Evolutionary conservation across 805 yeast genomes (phyloP), one percentile per base, ranked within the genome.

Genomic region (Isabelozyma gotoi): DNA sequence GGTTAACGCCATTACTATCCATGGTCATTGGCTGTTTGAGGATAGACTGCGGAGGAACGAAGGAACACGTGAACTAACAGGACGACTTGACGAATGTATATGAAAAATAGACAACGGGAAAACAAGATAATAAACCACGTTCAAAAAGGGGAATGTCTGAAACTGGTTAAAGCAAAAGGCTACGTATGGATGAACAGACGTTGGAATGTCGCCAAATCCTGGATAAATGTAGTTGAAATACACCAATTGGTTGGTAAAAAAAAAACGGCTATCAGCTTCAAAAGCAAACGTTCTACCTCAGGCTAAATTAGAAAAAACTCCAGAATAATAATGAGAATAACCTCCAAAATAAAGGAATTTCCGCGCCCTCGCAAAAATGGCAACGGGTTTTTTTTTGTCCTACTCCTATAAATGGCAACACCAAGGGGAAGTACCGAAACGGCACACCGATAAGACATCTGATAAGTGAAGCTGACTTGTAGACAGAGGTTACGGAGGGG

Each of bases 1-100:
- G 96, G 41, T 73, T 71, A 43, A 84, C 82, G 21, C 91, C 95
- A 48, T 66, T 68, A 24, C 78, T 69, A 54, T 84, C 87, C 89
- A 84, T 84, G 29, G 60, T 63, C 64, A 49, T 53, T 40, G 27
- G 39, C 32, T 31, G 16, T 14, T 21, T 7, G 11, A 21, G n/a
- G n/a, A n/a, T n/a, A n/a, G n/a, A n/a, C n/a, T n/a, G n/a, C n/a
- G n/a, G n/a, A n/a, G 41, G 31, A 24, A 15, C 10, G 24, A 33
- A 8, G 24, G 16, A 32, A 18, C 20, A 19, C 19, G 33, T 21
- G 42, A 39, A 38, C 55, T 40, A 49, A 53, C 31, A 56, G 58
- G 35, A 59, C 65, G 1, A 55, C 57, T 2, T 64, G 57, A 34
- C 56, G 59, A 31, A 12, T 59, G 12, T 24, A 10, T 24, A 24